These are phyloP conservation scores for Verticillium klebahnii DNA, from an alignment of 2,329 filamentous ascomycete genomes.

Conservation along the genomic window DNA sequence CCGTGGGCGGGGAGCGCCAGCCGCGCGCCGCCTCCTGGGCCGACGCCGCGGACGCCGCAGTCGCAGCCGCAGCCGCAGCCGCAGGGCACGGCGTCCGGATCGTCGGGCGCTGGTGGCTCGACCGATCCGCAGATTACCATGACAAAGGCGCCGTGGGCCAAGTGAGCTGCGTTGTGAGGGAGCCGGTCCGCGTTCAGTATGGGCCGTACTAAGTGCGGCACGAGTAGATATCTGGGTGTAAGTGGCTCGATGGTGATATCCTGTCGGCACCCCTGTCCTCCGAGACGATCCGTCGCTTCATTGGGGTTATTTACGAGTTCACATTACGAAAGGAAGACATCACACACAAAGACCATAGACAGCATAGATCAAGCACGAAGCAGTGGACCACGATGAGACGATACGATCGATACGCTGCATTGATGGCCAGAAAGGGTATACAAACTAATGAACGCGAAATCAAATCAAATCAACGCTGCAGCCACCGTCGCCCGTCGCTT, in stretches of 20 bases:
- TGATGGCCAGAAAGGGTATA: neutral
- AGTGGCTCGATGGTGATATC: too few species aligned
- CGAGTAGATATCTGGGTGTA: neutral
- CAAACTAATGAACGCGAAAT: neutral
- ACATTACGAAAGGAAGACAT: too few species aligned
- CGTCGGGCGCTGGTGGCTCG: conserved; percentile 17
- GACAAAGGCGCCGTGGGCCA: conserved; percentile 45
- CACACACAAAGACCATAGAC: neutral
- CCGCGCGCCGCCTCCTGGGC: conserved; percentile 10
- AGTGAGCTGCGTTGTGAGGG: conserved; percentile 13
- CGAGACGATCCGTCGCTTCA: too few species aligned
- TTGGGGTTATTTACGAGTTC: too few species aligned
- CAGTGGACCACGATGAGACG: neutral
- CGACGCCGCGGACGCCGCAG: conserved; percentile 1
- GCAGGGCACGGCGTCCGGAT: conserved; percentile 8
- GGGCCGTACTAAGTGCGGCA: neutral
- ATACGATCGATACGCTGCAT: neutral
- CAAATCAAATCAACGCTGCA: neutral
- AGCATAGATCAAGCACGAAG: neutral
- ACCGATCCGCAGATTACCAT: conserved; percentile 33
- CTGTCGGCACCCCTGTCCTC: too few species aligned
- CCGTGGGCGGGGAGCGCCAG: conserved; percentile 18
- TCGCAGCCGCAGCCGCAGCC: neutral
- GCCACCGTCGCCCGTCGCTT: neutral
- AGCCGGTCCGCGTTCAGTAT: neutral